Base-by-base conservation (phyloP, 163 green algal species). In the Chloromonas sp. region DNA sequence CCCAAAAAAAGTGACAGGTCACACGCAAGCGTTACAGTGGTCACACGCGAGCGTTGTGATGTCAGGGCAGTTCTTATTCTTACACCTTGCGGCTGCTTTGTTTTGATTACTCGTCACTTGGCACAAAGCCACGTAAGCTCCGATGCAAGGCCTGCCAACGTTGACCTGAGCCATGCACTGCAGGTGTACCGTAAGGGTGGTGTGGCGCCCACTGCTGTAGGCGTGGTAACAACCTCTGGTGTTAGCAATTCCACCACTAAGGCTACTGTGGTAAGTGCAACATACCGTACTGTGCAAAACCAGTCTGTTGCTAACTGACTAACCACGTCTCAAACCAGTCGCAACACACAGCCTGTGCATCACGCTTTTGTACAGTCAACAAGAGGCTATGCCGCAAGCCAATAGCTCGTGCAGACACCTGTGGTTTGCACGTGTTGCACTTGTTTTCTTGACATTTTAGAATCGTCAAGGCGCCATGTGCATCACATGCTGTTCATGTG, bases 101-200 rank as follows among this genome's bases (percentile, higher is more conserved):
- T 36, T 74, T 5, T 11, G 66, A 5, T 5, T 74, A 60, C 3
- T 62, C 78, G 61, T n/a, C 58, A 3, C 58, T 74, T 1, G 36
- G 58, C n/a, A 66, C 3, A 36, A 58, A 71, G 58, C 36, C 59
- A 14, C 60, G 60, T 1, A 71, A 87, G 70, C 1, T 83, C 0
- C 81, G 58, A 78, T 36, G 66, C 5, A 74, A 11, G 5, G 66
- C 5, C 66, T 88, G 60, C 85, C 85, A 11, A 60, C 85, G 14
- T 58, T 88, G 36, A 88, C 85, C 0, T 66, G 60, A 36, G 61
- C 70, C 60, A 36, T 88, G 11, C 76, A 59, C 1, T 1, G 84
- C 59, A 83, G 71, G 5, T 85, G 61, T 66, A 85, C 11, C 13
- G 13, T 2, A 11, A 36, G 71, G 71, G 14, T 2, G 36, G 5